phyloP scores from a whole-genome alignment of 371 early-diverging fungal species.

The Mucor velutinosus region DNA sequence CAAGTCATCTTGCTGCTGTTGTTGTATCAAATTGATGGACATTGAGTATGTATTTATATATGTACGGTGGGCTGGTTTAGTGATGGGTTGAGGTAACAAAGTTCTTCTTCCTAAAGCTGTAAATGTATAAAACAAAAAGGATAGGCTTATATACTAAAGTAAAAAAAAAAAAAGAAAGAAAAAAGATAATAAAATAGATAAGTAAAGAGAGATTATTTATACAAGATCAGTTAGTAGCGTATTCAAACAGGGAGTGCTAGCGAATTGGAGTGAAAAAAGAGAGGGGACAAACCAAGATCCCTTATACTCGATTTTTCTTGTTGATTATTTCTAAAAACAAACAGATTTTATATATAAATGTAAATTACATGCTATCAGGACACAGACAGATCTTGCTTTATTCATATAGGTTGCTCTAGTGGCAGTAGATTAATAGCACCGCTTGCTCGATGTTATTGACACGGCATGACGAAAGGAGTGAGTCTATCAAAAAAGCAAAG shows the following conservation, averaged over 20 bases:
- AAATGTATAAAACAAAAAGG: neutral
- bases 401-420: neutral
- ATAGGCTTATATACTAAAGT: neutral
- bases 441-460: neutral
- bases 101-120: neutral
- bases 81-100: neutral
- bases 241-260: neutral
- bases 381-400: neutral
- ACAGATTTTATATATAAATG: neutral
- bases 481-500: slow-evolving; percentile 3
- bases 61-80: neutral
- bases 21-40: slow-evolving; percentile 21
- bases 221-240: neutral
- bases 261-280: neutral
- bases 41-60: slow-evolving; percentile 2
- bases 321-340: neutral
- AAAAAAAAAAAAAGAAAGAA: slow-evolving; percentile 5
- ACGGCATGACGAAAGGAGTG: slow-evolving; percentile 24
- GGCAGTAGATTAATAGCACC: neutral
- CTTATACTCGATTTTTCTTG: neutral
- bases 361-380: neutral
- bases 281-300: neutral
- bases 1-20: slow-evolving; percentile 16
- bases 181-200: slow-evolving; percentile 7
- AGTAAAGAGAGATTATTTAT: neutral